Conservation (phyloP, 768 basidiomycete genomes). For the Pilatotrama ljubarskyi region DNA sequence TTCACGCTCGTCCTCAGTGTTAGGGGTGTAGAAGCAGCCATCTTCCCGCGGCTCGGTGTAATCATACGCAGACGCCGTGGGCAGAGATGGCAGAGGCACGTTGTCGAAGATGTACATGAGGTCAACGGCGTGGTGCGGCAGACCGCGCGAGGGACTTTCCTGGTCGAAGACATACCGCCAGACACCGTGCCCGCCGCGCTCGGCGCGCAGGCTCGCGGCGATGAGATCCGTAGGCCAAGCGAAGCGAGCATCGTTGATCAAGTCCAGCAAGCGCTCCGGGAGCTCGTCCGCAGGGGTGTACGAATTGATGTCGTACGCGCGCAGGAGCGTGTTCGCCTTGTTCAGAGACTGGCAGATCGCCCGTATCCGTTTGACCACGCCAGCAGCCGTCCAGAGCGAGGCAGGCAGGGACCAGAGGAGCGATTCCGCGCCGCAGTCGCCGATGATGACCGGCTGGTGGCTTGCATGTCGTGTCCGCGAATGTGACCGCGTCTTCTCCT, state of each 20-base stretch:
- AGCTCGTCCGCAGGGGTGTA: constrained; percentile 68
- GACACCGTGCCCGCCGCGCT: constrained; percentile 58
- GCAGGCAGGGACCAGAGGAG: constrained; percentile 60
- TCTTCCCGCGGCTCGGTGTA: constrained; percentile 19
- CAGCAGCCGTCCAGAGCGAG: constrained; percentile 62
- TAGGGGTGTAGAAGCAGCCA: constrained; percentile 37
- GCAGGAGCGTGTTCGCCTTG: constrained; percentile 60
- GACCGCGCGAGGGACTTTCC: constrained; percentile 63
- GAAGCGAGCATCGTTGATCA: constrained; percentile 72
- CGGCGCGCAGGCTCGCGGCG: constrained; percentile 48
- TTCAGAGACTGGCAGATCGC: constrained; percentile 71
- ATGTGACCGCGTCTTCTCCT: constrained; percentile 19
- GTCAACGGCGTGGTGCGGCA: constrained; percentile 72
- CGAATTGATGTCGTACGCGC: constrained; percentile 69
- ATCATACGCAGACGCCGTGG: constrained; percentile 19
- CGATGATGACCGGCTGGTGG: constrained; percentile 72
- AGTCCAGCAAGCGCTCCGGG: constrained; percentile 64
- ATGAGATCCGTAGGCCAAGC: constrained; percentile 78
- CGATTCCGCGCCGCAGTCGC: constrained; percentile 67
- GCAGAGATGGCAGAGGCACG: constrained; percentile 50
- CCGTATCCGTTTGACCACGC: constrained; percentile 65
- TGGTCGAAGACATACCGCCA: constrained; percentile 86
- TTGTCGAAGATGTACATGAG: constrained; percentile 81
- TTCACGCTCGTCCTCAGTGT: constrained; percentile 27
- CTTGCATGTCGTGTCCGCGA: constrained; percentile 25